Percentiles rank a stretch among this genome's conserved stretches.
These are phyloP conservation scores for Gloeophyllum trabeum DNA, from an alignment of 768 basidiomycete genomes.

Conservation along the genomic window DNA sequence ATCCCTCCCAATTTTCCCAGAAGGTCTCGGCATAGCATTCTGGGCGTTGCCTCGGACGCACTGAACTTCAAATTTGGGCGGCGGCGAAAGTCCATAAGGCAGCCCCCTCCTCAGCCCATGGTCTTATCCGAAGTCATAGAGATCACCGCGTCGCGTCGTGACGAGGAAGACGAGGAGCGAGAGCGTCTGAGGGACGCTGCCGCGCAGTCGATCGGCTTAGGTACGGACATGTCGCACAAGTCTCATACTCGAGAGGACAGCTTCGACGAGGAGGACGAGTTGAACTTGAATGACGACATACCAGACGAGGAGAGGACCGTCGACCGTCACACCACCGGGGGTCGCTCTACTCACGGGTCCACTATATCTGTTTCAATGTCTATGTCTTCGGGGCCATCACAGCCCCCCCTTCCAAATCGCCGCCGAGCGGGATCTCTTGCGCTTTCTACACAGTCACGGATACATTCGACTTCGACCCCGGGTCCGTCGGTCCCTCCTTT, in stretches of 20 bases:
- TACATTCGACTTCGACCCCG: slow-evolving; percentile 1
- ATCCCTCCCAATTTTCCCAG: slow-evolving; percentile 10
- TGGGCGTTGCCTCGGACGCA: slow-evolving; percentile 44
- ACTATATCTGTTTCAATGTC: neutral
- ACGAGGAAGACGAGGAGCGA: slow-evolving; percentile 63
- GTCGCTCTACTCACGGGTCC: neutral
- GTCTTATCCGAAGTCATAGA: slow-evolving; percentile 64
- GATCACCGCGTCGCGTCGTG: slow-evolving; percentile 32
- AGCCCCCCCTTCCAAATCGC: slow-evolving; percentile 6
- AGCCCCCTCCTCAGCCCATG: slow-evolving; percentile 13
- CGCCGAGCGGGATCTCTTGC: slow-evolving; percentile 6
- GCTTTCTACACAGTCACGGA: slow-evolving; percentile 4
- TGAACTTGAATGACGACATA: slow-evolving; percentile 17
- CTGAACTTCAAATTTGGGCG: slow-evolving; percentile 37
- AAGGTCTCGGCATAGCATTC: slow-evolving; percentile 30
- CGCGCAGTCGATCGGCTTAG: slow-evolving; percentile 66
- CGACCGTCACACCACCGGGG: slow-evolving; percentile 4
- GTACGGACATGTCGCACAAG: slow-evolving; percentile 15
- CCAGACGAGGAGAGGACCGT: slow-evolving; percentile 23
- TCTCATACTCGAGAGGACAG: neutral
- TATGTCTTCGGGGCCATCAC: neutral
- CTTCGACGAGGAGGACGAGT: neutral
- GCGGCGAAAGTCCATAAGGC: slow-evolving; percentile 23
- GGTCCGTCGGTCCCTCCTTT: slow-evolving; percentile 37
- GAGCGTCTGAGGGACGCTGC: slow-evolving; percentile 67